These are phyloP conservation scores for Cyclostephanos tholiformis DNA, from an alignment of 108 stramenopile species.

Conservation along the genomic window DNA sequence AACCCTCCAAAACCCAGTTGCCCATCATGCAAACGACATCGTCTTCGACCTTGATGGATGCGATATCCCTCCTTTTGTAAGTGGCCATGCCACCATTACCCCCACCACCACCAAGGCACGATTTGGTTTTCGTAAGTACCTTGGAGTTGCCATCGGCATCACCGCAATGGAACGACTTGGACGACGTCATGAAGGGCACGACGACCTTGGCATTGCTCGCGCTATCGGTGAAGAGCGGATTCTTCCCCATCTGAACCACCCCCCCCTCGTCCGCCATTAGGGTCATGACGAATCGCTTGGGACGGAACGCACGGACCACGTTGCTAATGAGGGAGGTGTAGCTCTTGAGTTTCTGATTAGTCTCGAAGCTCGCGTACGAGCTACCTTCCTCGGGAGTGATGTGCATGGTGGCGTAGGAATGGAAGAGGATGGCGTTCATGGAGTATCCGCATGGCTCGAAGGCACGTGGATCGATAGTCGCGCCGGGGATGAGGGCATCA, in stretches of 20 bases:
- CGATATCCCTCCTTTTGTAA: conserved; percentile 79
- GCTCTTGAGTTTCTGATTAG: conserved; percentile 88
- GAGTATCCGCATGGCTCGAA: conserved; percentile 99
- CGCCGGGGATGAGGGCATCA: conserved; percentile 91
- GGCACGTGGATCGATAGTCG: conserved; percentile 89
- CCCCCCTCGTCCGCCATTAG: conserved; percentile 99
- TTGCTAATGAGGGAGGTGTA: conserved; percentile 94
- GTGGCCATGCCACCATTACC: conserved; percentile 22
- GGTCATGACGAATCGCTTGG: conserved; percentile 97
- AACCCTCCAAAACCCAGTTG: conserved; percentile 77
- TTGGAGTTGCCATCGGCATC: background rate
- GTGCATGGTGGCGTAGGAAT: conserved; percentile 98
- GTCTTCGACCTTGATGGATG: conserved; percentile 87
- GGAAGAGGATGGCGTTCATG: conserved; percentile 98
- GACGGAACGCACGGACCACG: conserved; percentile 94
- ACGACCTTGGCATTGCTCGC: conserved; percentile 62
- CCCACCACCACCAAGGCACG: conserved; percentile 3
- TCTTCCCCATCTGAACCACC: conserved; percentile 79
- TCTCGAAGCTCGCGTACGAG: conserved; percentile 98
- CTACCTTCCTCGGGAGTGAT: conserved; percentile 98
- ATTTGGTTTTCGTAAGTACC: background rate
- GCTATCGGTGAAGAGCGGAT: conserved; percentile 66
- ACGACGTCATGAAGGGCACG: conserved; percentile 54
- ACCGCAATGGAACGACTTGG: conserved; percentile 12
- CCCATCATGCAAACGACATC: conserved; percentile 94